Conservation (phyloP, 768 basidiomycete species). For the Lanmaoa rubissima region DNA sequence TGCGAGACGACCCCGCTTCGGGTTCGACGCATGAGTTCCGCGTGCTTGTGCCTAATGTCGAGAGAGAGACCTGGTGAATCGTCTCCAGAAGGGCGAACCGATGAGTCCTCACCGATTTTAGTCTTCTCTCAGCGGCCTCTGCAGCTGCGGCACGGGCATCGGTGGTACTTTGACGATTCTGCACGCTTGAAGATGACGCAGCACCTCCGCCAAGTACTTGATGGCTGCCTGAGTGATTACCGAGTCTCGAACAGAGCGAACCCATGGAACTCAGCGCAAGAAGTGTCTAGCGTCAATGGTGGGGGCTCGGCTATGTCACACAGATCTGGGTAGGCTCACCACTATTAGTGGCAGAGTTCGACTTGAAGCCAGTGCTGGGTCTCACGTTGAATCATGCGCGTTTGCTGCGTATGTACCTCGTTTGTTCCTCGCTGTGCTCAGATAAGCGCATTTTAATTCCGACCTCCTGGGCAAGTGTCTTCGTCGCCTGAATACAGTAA, state of each 20-base stretch:
- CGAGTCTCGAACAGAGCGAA: constrained; percentile 54
- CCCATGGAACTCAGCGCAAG: constrained; percentile 41
- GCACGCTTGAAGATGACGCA: constrained; percentile 23
- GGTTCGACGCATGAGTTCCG: constrained; percentile 44
- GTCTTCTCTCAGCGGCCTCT: constrained; percentile 60
- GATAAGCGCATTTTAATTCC: constrained; percentile 1
- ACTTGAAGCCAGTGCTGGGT: constrained; percentile 1
- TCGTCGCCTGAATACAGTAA: background rate
- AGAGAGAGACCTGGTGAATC: constrained; percentile 23
- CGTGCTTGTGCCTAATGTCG: constrained; percentile 39
- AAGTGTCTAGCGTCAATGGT: background rate
- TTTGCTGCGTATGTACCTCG: constrained; percentile 16
- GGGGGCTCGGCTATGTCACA: background rate
- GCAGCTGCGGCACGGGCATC: constrained; percentile 56
- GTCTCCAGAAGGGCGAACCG: constrained; percentile 9
- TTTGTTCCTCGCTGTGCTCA: constrained; percentile 18
- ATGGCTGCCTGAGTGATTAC: constrained; percentile 41
- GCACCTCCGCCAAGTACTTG: constrained; percentile 47
- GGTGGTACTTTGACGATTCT: constrained; percentile 26
- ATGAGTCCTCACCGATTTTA: constrained; percentile 48
- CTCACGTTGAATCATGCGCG: constrained; percentile 17
- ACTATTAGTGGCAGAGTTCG: background rate
- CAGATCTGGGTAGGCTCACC: background rate
- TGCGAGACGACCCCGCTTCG: constrained; percentile 44
- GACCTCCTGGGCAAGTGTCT: background rate